Conservation (phyloP, 257 asterid species). For the Fraxinus quadrangulata region DNA sequence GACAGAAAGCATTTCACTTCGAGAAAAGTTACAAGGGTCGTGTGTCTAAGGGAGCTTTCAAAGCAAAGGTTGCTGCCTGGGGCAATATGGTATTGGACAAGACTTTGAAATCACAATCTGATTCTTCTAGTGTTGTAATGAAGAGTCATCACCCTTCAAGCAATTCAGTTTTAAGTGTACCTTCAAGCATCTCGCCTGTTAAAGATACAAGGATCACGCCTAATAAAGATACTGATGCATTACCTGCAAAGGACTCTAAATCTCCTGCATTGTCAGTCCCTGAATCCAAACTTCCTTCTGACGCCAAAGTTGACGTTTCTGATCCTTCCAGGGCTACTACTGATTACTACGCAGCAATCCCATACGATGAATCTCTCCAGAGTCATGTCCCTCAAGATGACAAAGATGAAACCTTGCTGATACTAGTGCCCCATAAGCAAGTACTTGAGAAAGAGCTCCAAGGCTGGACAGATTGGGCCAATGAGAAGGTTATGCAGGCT, state of each 20-base stretch:
- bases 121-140: constrained; percentile 39
- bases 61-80: constrained; percentile 70
- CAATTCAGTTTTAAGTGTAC: constrained; percentile 28
- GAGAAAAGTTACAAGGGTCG: constrained; percentile 68
- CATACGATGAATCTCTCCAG: constrained; percentile 52
- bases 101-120: constrained; percentile 43
- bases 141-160: constrained; percentile 36
- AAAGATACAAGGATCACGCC: constrained; percentile 33
- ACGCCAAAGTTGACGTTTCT: constrained; percentile 21
- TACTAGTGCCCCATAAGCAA: constrained; percentile 42
- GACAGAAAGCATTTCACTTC: constrained; percentile 60
- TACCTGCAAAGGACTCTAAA: constrained; percentile 41
- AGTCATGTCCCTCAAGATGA: constrained; percentile 51
- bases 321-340: constrained; percentile 31
- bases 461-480: constrained; percentile 72
- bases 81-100: constrained; percentile 68
- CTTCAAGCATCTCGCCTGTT: constrained; percentile 21
- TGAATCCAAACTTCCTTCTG: constrained; percentile 26
- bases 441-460: constrained; percentile 50
- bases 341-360: constrained; percentile 48
- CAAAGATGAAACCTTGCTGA: constrained; percentile 48
- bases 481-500: constrained; percentile 73
- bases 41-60: constrained; percentile 58
- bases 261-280: constrained; percentile 25
- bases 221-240: constrained; percentile 39